Conservation (phyloP, 2,329 filamentous ascomycete genomes). For the Claviceps cyperi region DNA sequence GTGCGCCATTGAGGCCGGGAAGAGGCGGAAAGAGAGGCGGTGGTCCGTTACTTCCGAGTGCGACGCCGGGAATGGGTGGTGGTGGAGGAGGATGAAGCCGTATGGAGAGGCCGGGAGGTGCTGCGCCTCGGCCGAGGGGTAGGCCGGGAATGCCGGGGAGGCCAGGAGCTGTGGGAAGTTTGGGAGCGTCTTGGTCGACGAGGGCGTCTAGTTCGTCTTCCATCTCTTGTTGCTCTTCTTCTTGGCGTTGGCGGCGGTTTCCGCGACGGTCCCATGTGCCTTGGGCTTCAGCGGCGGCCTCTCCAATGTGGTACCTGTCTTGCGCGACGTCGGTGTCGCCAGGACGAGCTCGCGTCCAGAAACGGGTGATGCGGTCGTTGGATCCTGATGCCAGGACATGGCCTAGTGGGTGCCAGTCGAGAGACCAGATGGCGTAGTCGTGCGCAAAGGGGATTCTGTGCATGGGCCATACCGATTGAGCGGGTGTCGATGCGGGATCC, state of each 20-base stretch:
- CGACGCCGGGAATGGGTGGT: slow-evolving; percentile 33
- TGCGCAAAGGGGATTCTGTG: slow-evolving; percentile 81
- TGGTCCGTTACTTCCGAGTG: slow-evolving; percentile 22
- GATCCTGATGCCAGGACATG: slow-evolving; percentile 92
- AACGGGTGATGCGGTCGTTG: slow-evolving; percentile 90
- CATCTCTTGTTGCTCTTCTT: slow-evolving; percentile 85
- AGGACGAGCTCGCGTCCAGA: slow-evolving; percentile 85
- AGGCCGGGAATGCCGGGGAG: slow-evolving; percentile 48
- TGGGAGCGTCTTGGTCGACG: slow-evolving; percentile 69
- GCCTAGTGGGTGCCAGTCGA: slow-evolving; percentile 94
- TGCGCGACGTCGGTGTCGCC: slow-evolving; percentile 76
- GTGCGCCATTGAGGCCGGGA: slow-evolving; percentile 31
- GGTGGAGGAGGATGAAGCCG: slow-evolving; percentile 25
- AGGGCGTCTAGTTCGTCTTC: slow-evolving; percentile 89
- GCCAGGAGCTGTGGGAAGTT: slow-evolving; percentile 30
- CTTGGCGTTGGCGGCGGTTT: slow-evolving; percentile 63
- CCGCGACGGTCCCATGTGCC: slow-evolving; percentile 85
- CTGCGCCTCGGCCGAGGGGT: slow-evolving; percentile 23
- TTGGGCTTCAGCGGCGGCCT: slow-evolving; percentile 81
- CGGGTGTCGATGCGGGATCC: slow-evolving; percentile 64
- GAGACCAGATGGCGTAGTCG: slow-evolving; percentile 90
- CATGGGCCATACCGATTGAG: slow-evolving; percentile 84
- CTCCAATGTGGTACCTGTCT: slow-evolving; percentile 90
- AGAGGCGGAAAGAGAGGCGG: slow-evolving; percentile 42
- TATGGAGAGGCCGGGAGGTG: slow-evolving; percentile 28